Conservation (phyloP, 305 asterid species). For the Fraxinus albicans region DNA sequence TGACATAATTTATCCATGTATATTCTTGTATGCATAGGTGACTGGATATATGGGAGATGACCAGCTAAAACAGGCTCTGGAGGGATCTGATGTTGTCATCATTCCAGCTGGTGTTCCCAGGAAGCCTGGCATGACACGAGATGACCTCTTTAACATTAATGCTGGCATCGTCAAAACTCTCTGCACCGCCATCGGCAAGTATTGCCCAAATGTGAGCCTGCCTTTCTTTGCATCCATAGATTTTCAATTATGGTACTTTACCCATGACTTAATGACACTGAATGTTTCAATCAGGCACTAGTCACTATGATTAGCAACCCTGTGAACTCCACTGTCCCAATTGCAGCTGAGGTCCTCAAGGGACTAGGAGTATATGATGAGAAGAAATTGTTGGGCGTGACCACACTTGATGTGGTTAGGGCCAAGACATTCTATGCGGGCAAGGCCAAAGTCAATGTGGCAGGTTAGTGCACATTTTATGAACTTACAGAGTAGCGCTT, state of each 20-base stretch:
- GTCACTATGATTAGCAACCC: slow-evolving; percentile 92
- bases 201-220: slow-evolving; percentile 67
- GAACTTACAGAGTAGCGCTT: neutral
- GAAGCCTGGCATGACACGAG: slow-evolving; percentile 96
- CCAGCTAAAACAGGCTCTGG: slow-evolving; percentile 72
- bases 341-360: slow-evolving; percentile 87
- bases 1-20: neutral
- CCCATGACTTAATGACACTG: neutral
- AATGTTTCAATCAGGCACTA: slow-evolving; percentile 48
- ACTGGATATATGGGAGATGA: slow-evolving; percentile 74
- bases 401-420: slow-evolving; percentile 95
- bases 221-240: neutral
- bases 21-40: slow-evolving; percentile 40
- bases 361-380: slow-evolving; percentile 78
- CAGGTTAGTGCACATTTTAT: slow-evolving; percentile 45
- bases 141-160: slow-evolving; percentile 92
- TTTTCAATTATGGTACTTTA: neutral
- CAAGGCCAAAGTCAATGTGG: slow-evolving; percentile 67
- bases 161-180: slow-evolving; percentile 93
- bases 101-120: slow-evolving; percentile 99
- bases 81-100: slow-evolving; percentile 78
- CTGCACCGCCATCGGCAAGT: slow-evolving; percentile 72
- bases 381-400: slow-evolving; percentile 77
- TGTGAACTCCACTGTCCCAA: slow-evolving; percentile 90
- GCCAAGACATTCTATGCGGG: slow-evolving; percentile 91